Percentiles rank a stretch among this genome's conserved stretches.
Evolutionary conservation across 805 yeast species (phyloP).

Genomic region (Candida parachauliodes): DNA sequence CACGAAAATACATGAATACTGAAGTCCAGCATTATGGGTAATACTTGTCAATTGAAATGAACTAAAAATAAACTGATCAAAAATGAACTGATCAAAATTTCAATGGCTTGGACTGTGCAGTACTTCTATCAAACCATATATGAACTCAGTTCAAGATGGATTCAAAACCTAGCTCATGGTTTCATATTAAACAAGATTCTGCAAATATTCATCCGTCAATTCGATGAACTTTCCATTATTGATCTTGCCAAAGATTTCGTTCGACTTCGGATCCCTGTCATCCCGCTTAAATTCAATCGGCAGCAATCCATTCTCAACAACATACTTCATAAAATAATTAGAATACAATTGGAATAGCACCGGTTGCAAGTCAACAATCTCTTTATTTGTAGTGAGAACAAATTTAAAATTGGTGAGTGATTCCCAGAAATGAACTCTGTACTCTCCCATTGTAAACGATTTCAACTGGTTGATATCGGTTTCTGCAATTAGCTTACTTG

Average conservation of each 20-base stretch:
- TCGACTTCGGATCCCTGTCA: constrained; percentile 4
- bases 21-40: too few relatives aligned
- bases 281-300: constrained; percentile 54
- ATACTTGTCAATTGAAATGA: too few relatives aligned
- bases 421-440: constrained; percentile 76
- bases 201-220: constrained; percentile 48
- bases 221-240: constrained; percentile 53
- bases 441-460: constrained; percentile 68
- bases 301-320: constrained; percentile 52
- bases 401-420: constrained; percentile 77
- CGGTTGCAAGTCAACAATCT: constrained; percentile 50
- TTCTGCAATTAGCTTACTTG: constrained; percentile 44
- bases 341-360: constrained; percentile 59
- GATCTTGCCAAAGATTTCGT: constrained; percentile 31
- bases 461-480: constrained; percentile 32
- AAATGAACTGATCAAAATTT: too few relatives aligned
- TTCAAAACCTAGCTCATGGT: too few relatives aligned
- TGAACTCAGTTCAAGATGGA: too few relatives aligned
- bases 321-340: constrained; percentile 53
- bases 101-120: too few relatives aligned
- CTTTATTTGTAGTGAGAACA: constrained; percentile 66
- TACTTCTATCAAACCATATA: too few relatives aligned
- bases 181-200: constrained; percentile 13
- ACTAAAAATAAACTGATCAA: too few relatives aligned
- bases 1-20: too few relatives aligned